These are phyloP conservation scores for Chenopodium suecicum DNA, from an alignment of 148 eudicot genomes.

Conservation along the genomic window DNA sequence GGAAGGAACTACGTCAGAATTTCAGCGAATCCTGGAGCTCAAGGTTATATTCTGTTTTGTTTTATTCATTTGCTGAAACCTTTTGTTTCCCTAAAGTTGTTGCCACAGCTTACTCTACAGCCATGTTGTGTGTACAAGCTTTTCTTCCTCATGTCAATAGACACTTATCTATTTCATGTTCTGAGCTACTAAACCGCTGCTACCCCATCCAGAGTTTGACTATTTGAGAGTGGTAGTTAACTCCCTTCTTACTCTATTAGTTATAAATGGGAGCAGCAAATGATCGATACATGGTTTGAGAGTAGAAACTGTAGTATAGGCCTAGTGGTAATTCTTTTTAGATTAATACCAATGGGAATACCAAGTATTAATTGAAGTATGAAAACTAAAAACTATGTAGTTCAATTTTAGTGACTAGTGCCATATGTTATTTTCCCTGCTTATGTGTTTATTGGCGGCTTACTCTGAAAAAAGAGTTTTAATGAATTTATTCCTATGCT, in stretches of 20 bases:
- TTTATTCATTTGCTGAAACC: background rate
- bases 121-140: background rate
- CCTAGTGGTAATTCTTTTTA: background rate
- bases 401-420: background rate
- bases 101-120: background rate
- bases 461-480: background rate
- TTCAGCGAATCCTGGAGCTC: constrained; percentile 89
- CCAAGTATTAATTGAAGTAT: too few species aligned
- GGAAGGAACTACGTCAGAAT: constrained; percentile 90
- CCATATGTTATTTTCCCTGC: background rate
- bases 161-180: background rate
- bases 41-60: constrained; percentile 47
- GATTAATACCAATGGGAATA: background rate
- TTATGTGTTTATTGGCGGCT: background rate
- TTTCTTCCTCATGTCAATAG: too few species aligned
- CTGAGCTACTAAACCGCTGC: background rate
- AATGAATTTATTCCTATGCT: background rate
- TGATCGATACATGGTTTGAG: background rate
- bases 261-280: constrained; percentile 5
- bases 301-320: background rate
- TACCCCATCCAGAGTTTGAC: background rate
- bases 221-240: background rate
- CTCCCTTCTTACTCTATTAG: background rate
- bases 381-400: too few species aligned
- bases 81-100: background rate